Evolutionary conservation across 345 rosid species (phyloP), one percentile per base, ranked within the genome.

Genomic region (Citrus australasica): DNA sequence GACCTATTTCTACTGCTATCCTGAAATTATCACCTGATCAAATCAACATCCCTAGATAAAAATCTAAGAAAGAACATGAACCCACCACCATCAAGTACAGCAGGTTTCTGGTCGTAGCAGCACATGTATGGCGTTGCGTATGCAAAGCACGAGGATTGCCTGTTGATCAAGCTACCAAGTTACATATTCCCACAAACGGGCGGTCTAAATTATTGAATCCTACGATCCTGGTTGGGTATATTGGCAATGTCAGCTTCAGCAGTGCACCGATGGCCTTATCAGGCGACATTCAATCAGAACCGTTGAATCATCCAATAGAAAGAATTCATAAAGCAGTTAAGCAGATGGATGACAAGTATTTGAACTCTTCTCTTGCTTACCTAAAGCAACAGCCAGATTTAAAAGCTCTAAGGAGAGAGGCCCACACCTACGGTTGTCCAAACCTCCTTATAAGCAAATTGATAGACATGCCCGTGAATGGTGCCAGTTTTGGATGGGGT

Each of bases 401-500:
- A 33, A 74, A 74, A 0, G 67, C 46, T 79, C 59, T 79, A 74
- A 33, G 64, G 79, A 17, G 80, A 81, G 81, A 79, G 74, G 25
- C 80, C 70, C 81, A 85, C 6, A 91, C 89, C n/a, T 90, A 85
- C 56, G 61, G 51, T 80, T 87, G 87, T 62, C 91, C 94, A 2
- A 94, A 91, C 79, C 89, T 88, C 5, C 84, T 87, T 71, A 83
- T 88, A 71, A 83, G 81, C 1, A 91, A 85, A 70, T 88, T 87
- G 90, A 81, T 53, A 42, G 58, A 85, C 79, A 76, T 88, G 28
- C 88, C 89, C 2, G 63, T 85, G 32, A 78, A 89, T 32, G 92
- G 84, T 16, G 89, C 90, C 1, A 85, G 89, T 80, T 89, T 91
- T 48, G 89, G 92, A 11, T 84, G 89, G 88, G 94, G 90, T 4